Percentiles rank a stretch among this genome's conserved stretches.
Conservation (phyloP, 345 rosid species). For the Litchi chinensis region DNA sequence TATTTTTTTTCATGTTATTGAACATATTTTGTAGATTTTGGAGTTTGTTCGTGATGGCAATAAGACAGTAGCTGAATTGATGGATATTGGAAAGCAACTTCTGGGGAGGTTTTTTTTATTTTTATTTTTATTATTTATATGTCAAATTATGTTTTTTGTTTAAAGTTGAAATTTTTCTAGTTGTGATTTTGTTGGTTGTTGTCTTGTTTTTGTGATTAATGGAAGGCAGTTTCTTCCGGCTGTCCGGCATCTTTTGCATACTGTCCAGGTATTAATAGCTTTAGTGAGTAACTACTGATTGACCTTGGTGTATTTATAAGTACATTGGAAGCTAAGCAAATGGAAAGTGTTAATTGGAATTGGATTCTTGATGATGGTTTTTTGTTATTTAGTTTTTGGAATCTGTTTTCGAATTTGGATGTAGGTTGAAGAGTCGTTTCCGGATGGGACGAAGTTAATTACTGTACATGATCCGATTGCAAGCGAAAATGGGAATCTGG, state of each 20-base stretch:
- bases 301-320: conserved; percentile 5
- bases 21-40: conserved; percentile 51
- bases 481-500: conserved; percentile 75
- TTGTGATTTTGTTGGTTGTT: not conserved
- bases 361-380: not conserved
- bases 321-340: not conserved
- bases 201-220: conserved; percentile 21
- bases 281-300: not conserved
- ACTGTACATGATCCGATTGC: conserved; percentile 76
- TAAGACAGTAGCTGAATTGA: conserved; percentile 74
- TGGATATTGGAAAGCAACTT: conserved; percentile 78
- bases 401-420: conserved; percentile 9
- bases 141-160: not conserved
- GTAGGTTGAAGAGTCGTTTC: conserved; percentile 96
- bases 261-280: conserved; percentile 70
- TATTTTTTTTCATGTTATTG: conserved; percentile 2
- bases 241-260: conserved; percentile 70
- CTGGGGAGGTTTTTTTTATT: conserved; percentile 55
- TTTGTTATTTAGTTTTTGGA: not conserved
- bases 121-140: too few species aligned
- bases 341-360: not conserved
- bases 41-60: conserved; percentile 97
- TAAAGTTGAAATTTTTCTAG: not conserved
- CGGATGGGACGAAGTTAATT: conserved; percentile 91
- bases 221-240: too few species aligned